phyloP scores from a whole-genome alignment of 1,284 basidiomycete genomes.

The Puccinia triticina region DNA sequence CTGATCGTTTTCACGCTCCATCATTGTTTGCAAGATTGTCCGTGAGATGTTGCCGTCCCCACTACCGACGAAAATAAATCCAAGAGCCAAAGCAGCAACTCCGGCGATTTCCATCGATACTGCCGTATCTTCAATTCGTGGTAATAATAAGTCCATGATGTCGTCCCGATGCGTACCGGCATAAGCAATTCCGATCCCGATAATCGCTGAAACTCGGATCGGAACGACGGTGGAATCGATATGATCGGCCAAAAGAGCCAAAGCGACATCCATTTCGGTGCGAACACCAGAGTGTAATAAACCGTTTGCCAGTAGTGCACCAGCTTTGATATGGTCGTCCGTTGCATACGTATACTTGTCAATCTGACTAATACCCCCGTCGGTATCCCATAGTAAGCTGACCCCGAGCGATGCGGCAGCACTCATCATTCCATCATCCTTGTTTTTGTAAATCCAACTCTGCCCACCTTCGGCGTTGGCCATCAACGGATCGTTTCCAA shows the following conservation, averaged over 20 bases:
- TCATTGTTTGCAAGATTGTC: constrained; percentile 86
- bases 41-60: constrained; percentile 90
- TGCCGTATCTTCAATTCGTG: constrained; percentile 76
- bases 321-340: constrained; percentile 97
- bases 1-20: constrained; percentile 78
- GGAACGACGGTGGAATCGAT: constrained; percentile 83
- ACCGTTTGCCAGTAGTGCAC: constrained; percentile 91
- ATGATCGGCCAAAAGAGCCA: constrained; percentile 88
- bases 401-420: constrained; percentile 92
- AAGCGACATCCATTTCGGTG: constrained; percentile 89
- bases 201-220: constrained; percentile 83
- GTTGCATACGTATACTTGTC: constrained; percentile 97
- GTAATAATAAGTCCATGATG: constrained; percentile 75
- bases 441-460: constrained; percentile 99
- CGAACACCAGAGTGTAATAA: constrained; percentile 87
- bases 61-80: constrained; percentile 94
- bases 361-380: constrained; percentile 85
- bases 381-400: constrained; percentile 93
- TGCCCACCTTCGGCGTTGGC: constrained; percentile 92
- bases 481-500: constrained; percentile 98
- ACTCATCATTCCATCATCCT: constrained; percentile 94
- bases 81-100: constrained; percentile 82
- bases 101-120: constrained; percentile 86
- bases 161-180: constrained; percentile 89
- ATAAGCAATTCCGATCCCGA: constrained; percentile 82